These are phyloP conservation scores for Mycena leptocephala DNA, from an alignment of 768 basidiomycete species.

Conservation along the genomic window DNA sequence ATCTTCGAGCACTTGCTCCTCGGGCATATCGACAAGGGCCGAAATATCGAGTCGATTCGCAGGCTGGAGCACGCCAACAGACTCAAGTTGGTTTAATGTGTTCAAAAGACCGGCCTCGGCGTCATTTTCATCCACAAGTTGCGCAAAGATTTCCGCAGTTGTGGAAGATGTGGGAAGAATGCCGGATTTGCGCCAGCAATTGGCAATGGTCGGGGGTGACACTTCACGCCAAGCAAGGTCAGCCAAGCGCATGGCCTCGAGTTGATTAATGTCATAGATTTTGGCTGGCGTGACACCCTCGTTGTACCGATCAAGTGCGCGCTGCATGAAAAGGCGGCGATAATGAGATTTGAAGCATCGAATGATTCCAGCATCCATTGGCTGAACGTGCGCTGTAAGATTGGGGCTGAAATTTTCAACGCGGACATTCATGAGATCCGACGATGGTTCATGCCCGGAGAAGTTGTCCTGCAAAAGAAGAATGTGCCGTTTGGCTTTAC, in stretches of 20 bases:
- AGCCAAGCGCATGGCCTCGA: constrained; percentile 55
- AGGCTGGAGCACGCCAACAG: background rate
- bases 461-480: constrained; percentile 43
- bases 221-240: constrained; percentile 53
- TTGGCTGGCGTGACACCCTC: constrained; percentile 21
- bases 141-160: background rate
- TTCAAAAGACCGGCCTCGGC: background rate
- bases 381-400: constrained; percentile 43
- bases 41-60: background rate
- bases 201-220: constrained; percentile 49
- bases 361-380: constrained; percentile 45
- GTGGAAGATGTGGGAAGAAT: constrained; percentile 37
- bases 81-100: background rate
- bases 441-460: constrained; percentile 28
- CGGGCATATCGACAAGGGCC: background rate
- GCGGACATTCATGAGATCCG: constrained; percentile 20
- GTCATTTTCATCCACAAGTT: background rate
- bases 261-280: constrained; percentile 48
- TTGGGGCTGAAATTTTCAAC: constrained; percentile 41
- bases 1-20: background rate
- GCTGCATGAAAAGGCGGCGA: constrained; percentile 34
- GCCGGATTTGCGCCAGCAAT: constrained; percentile 56
- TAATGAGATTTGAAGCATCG: constrained; percentile 44
- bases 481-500: constrained; percentile 30
- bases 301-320: constrained; percentile 40